Base-by-base conservation (phyloP, 129 eudicot species). In the Tanacetum coccineum region DNA sequence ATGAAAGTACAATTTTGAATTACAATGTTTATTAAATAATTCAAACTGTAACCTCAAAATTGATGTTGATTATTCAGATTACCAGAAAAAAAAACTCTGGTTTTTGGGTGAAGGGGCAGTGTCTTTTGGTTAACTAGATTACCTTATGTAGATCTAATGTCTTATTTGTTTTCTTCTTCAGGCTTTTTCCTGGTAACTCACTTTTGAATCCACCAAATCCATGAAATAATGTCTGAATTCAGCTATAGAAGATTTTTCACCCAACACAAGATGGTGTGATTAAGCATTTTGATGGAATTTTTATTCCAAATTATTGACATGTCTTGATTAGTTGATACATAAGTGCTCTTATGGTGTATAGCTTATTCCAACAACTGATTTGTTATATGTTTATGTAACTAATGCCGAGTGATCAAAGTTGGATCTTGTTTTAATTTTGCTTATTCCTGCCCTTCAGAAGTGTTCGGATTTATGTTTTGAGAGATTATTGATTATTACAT, bases 131-230 rank as follows among this genome's bases (percentile, higher is more conserved):
- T 68, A 4, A 63, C 52, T 52, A 19, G 60, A 3, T 59, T 71
- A 28, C 22, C 13, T 42, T 46, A 12, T 25, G 44, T 26, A 44
- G 13, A 73, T 56, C 48, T 61, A 28, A 30, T 44, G 21, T 64
- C 51, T 55, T 57, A 15, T 50, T 69, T 36, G 42, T 36, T 15
- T 74, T 62, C 14, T 51, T 76, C 68, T 39, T 60, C 63, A 86
- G 95, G 81, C 42, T 70, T 77, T 55, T 78, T 64, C 91, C 97
- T 50, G 91, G 97, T 70, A 90, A 90, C 76, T 78, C 85, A 65
- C 73, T 84, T 21, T 68, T 83, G 85, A 70, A 68, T 47, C 91
- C 85, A 64, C 81, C 84, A n/a, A 74, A 39, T 52, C 47, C 85
- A 28, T 82, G 72, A 83, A 51, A 42, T 42, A 59, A 44, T 48